A percentile compares a stretch with the other conserved stretches of the same genome.
Conservation (phyloP, 306 rosid species). For the Elaeagnus macrophylla region DNA sequence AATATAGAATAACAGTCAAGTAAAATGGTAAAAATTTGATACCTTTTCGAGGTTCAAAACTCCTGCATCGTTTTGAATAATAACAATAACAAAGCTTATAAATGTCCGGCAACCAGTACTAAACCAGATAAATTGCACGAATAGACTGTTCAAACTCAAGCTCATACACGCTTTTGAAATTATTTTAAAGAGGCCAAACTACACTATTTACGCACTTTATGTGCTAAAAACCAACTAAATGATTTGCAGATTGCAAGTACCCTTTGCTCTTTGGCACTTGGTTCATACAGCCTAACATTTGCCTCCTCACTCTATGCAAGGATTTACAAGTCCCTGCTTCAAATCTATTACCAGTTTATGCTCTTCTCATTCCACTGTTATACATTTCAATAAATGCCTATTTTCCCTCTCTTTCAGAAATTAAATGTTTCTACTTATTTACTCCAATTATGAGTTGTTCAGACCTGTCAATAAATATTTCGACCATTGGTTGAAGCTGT, state of each 20-base stretch:
- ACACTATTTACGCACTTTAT: constrained; percentile 2
- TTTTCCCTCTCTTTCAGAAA: constrained; percentile 12
- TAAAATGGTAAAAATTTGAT: no score
- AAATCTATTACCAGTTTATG: constrained; percentile 42
- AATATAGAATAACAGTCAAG: no score
- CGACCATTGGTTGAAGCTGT: no score
- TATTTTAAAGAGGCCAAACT: not conserved
- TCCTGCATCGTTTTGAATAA: no score
- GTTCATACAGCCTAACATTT: constrained; percentile 13
- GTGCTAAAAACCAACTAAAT: constrained; percentile 3
- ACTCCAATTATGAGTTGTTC: no score
- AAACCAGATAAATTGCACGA: no score
- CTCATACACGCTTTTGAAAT: not conserved
- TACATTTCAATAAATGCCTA: constrained; percentile 45
- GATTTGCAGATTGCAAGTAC: constrained; percentile 10
- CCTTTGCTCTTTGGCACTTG: constrained; percentile 8
- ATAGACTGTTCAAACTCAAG: not conserved
- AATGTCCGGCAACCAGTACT: no score
- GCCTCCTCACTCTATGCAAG: constrained; percentile 41
- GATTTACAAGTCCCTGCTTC: constrained; percentile 42
- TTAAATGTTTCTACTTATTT: no score
- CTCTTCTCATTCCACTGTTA: constrained; percentile 24
- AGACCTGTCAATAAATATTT: no score
- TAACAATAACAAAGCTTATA: no score
- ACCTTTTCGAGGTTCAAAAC: no score